Evolutionary conservation across 2,329 filamentous ascomycete genomes (phyloP), one percentile per base, ranked within the genome.

Genomic region (Calonectria montana): DNA sequence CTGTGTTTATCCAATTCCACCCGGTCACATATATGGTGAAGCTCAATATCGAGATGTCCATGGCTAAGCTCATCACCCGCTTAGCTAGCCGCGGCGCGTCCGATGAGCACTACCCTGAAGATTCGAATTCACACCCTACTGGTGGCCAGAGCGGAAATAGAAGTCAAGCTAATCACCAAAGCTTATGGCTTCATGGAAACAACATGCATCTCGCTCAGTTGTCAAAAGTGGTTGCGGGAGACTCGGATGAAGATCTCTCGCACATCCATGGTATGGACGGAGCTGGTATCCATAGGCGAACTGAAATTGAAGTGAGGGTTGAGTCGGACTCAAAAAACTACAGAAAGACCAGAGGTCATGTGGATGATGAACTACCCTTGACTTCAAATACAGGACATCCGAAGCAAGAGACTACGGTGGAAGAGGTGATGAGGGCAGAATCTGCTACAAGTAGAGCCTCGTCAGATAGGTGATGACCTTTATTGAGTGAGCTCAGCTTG

Each of bases 21-120:
- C 87, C 87, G 0, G 82, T 89, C 12, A 86, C 86, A 3, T 89
- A 88, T 75, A 83, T 88, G 41, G 86, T 88, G 68, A 89, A 89
- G 69, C 84, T 89, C 61, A 87, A 67, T 13, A 70, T 70, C 31
- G 62, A 70, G 29, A 70, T 70, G 68, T 70, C 68, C 9, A 89
- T 89, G 87, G 87, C 87, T 41, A 84, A 85, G 13, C 84, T 89
- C n/a, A 89, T 89, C 74, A 85, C 81, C 7, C 83, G 82, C 4
- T 21, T 70, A 18, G 62, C 68, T 4, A 67, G 65, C 21, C 39
- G 39, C 0, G 69, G 76, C 39, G 59, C 66, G 7, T 15, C 72
- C 1, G 78, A 79, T 53, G 74, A 77, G 0, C 75, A 75, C 43
- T 76, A 78, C 6, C 73, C 75, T 3, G 73, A 71, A 3, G 41